Evolutionary conservation across 2,329 filamentous ascomycete genomes (phyloP).

Genomic region (Mycogone perniciosa): DNA sequence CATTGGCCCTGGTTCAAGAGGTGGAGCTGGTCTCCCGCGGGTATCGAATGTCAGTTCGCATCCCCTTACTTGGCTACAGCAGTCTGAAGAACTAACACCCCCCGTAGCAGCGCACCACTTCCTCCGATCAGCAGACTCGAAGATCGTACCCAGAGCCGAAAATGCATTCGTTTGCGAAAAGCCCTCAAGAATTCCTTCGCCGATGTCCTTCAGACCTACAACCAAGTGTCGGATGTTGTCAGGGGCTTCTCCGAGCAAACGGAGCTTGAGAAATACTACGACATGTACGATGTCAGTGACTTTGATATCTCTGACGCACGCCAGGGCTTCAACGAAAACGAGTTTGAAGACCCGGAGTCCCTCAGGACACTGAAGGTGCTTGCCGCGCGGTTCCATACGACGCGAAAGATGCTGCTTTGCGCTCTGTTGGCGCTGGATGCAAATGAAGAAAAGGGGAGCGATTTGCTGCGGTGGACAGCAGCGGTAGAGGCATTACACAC

Average conservation of each 20-base stretch:
- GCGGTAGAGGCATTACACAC: conserved; percentile 68
- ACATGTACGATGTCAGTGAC: conserved; percentile 75
- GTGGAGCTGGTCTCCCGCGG: conserved; percentile 92
- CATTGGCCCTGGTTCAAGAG: conserved; percentile 80
- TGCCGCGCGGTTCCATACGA: conserved; percentile 70
- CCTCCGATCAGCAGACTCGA: conserved; percentile 91
- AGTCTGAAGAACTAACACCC: conserved; percentile 14
- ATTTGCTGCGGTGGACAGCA: conserved; percentile 71
- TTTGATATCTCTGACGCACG: conserved; percentile 67
- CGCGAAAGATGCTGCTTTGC: conserved; percentile 81
- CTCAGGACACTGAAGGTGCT: conserved; percentile 74
- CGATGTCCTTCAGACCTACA: conserved; percentile 64
- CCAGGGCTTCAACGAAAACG: conserved; percentile 56
- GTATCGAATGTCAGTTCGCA: conserved; percentile 64
- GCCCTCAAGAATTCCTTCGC: conserved; percentile 65
- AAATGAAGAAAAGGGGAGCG: conserved; percentile 68
- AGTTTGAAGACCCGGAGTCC: conserved; percentile 72
- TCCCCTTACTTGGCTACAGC: background rate
- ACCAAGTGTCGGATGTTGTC: conserved; percentile 61
- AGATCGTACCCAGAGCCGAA: conserved; percentile 68
- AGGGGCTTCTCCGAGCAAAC: conserved; percentile 69
- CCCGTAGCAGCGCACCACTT: conserved; percentile 68
- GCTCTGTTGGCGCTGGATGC: conserved; percentile 84
- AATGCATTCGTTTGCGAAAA: conserved; percentile 74
- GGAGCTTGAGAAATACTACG: conserved; percentile 86